phyloP scores from a whole-genome alignment of 1,284 basidiomycete genomes.

The Schizopora paradoxa region DNA sequence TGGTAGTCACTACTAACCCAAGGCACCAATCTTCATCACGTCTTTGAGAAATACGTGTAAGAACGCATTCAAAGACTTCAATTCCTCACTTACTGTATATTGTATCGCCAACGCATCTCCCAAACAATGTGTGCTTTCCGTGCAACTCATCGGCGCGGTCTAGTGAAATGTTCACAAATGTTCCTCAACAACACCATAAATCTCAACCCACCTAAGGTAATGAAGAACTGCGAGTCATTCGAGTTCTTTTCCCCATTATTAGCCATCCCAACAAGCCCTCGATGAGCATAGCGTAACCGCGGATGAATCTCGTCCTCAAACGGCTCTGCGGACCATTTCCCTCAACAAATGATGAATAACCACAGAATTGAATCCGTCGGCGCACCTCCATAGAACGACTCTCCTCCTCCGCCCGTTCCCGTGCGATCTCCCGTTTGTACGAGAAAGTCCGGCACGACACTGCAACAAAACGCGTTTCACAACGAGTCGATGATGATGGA shows the following conservation, averaged over 20 bases:
- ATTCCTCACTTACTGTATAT: slow-evolving; percentile 76
- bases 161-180: slow-evolving; percentile 25
- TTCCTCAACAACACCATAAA: slow-evolving; percentile 1
- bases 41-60: slow-evolving; percentile 34
- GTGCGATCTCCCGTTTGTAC: slow-evolving; percentile 96
- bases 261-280: slow-evolving; percentile 92
- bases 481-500: slow-evolving; percentile 1
- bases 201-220: slow-evolving; percentile 68
- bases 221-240: slow-evolving; percentile 88
- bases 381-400: slow-evolving; percentile 85
- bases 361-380: slow-evolving; percentile 8
- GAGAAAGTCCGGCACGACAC: slow-evolving; percentile 82
- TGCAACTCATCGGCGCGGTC: slow-evolving; percentile 86
- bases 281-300: slow-evolving; percentile 75
- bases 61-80: background rate
- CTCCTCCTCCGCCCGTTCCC: slow-evolving; percentile 86
- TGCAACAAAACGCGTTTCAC: slow-evolving; percentile 24
- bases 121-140: slow-evolving; percentile 86
- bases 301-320: slow-evolving; percentile 95
- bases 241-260: slow-evolving; percentile 82
- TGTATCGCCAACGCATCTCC: slow-evolving; percentile 75
- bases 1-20: slow-evolving; percentile 44
- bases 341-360: background rate
- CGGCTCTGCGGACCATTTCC: slow-evolving; percentile 48
- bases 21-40: slow-evolving; percentile 84